Evolutionary conservation across 2,329 filamentous ascomycete genomes (phyloP).

Genomic region (Talaromyces verruculosus): DNA sequence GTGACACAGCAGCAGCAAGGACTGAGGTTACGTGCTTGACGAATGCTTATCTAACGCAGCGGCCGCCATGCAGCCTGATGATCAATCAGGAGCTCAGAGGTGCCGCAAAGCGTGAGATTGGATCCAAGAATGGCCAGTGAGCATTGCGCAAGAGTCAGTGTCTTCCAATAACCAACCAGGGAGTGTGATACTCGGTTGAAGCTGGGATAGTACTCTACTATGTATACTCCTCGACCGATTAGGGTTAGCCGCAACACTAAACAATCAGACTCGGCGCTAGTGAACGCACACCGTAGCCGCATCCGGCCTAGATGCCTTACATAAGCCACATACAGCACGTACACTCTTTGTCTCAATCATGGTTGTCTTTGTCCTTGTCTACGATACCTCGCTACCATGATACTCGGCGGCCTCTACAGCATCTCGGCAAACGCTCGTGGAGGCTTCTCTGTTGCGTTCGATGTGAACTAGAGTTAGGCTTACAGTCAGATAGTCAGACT

Average conservation of each 20-base stretch:
- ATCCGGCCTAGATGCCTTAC: background rate
- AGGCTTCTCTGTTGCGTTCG: background rate
- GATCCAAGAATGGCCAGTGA: background rate
- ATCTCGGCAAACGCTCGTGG: background rate
- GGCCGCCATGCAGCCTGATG: background rate
- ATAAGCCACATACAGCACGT: too few species aligned
- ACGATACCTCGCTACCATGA: background rate
- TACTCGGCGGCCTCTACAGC: background rate
- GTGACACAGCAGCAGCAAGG: conserved; percentile 4
- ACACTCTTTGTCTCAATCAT: too few species aligned
- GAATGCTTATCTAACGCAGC: background rate
- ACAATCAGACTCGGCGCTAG: background rate
- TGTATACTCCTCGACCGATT: background rate
- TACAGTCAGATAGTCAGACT: background rate
- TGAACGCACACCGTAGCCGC: conserved; percentile 8
- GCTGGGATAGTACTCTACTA: background rate
- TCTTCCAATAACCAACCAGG: background rate
- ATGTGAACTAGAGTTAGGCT: background rate
- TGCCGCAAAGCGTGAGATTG: background rate
- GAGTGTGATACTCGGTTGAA: background rate
- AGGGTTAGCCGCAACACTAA: background rate
- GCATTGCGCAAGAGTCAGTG: background rate
- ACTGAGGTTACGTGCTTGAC: background rate
- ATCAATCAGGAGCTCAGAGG: background rate
- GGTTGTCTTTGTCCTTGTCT: background rate